These are phyloP conservation scores for Cryptosporidium ubiquitum DNA, from an alignment of 169 alveolate species.

Conservation along the genomic window DNA sequence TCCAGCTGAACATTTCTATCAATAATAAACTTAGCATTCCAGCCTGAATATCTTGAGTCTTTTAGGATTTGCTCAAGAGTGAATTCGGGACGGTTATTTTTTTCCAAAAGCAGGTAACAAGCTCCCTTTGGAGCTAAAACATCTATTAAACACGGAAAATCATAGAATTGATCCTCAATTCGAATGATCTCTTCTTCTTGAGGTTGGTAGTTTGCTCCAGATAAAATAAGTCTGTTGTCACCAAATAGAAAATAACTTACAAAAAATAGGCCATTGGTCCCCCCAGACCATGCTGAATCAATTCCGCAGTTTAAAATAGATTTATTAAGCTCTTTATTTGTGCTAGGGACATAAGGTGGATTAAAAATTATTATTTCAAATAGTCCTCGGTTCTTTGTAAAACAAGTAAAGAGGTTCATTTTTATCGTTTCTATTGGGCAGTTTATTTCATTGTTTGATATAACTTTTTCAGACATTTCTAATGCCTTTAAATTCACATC, in stretches of 20 bases:
- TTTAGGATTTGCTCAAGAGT: constrained; percentile 1
- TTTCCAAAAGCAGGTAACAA: constrained; percentile 47
- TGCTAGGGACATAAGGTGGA: constrained; percentile 67
- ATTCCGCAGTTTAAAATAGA: not conserved
- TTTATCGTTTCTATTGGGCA: not conserved
- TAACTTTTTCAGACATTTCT: constrained; percentile 18
- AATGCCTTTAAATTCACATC: constrained; percentile 53
- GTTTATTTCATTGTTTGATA: not conserved
- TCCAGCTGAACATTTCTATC: constrained; percentile 37
- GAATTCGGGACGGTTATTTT: constrained; percentile 1
- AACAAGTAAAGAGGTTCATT: constrained; percentile 28
- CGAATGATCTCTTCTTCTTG: not conserved
- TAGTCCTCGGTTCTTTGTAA: not conserved
- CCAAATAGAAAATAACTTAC: constrained; percentile 56
- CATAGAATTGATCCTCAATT: not conserved
- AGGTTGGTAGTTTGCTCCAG: not conserved
- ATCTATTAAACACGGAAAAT: constrained; percentile 2
- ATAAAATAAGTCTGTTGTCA: not conserved
- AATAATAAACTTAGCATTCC: constrained; percentile 8
- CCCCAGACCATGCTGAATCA: constrained; percentile 67
- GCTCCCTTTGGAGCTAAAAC: constrained; percentile 19
- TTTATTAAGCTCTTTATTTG: constrained; percentile 13
- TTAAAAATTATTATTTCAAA: constrained; percentile 43
- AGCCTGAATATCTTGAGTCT: constrained; percentile 25
- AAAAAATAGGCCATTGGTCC: constrained; percentile 28